phyloP scores from a whole-genome alignment of 345 rosid genomes.

The Hibiscus trionum region DNA sequence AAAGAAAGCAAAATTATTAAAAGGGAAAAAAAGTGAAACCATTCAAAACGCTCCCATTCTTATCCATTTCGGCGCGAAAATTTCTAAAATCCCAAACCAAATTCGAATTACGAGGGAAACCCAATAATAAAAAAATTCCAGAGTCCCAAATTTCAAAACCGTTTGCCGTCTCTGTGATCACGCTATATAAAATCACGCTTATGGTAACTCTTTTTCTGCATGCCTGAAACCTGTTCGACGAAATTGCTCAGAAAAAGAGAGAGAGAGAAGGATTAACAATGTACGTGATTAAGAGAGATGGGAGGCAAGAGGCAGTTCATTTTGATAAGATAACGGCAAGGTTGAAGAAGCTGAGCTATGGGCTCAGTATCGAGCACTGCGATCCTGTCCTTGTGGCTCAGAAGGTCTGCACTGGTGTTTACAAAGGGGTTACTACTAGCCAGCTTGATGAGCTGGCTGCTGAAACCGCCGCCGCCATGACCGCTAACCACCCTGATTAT shows the following conservation, averaged over 20 bases:
- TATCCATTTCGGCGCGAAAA: neutral
- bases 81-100: neutral
- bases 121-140: neutral
- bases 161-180: neutral
- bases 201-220: neutral
- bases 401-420: constrained; percentile 97
- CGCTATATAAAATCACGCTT: neutral
- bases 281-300: constrained; percentile 95
- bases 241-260: constrained; percentile 17
- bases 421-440: constrained; percentile 91
- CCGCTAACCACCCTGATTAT: constrained; percentile 90
- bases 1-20: neutral
- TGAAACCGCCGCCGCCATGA: constrained; percentile 96
- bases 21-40: neutral
- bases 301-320: constrained; percentile 78
- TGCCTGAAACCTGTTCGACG: constrained; percentile 49
- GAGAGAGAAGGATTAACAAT: neutral
- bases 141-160: neutral
- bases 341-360: constrained; percentile 93
- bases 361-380: constrained; percentile 79
- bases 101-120: neutral
- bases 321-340: constrained; percentile 96
- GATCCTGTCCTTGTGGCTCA: constrained; percentile 93
- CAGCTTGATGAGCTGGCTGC: constrained; percentile 98
- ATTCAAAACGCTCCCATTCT: neutral